Conservation (phyloP, 306 rosid genomes). For the Coriaria nepalensis region DNA sequence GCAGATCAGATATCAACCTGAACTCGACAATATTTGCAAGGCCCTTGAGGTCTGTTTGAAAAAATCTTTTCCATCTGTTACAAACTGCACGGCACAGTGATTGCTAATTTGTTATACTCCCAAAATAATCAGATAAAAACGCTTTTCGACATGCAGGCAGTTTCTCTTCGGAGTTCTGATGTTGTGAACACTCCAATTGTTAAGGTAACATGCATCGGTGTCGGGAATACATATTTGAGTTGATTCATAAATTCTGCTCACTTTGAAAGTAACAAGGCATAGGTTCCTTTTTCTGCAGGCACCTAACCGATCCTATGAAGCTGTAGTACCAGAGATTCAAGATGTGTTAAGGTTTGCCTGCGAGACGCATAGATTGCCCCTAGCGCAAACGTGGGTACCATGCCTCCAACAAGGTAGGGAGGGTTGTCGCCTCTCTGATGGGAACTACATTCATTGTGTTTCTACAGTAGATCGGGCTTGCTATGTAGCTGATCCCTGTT, state of each 20-base stretch:
- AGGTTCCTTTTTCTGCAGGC: slow-evolving; percentile 33
- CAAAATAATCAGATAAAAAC: slow-evolving; percentile 13
- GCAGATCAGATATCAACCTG: slow-evolving; percentile 48
- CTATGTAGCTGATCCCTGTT: slow-evolving; percentile 43
- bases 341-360: slow-evolving; percentile 69
- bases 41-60: slow-evolving; percentile 71
- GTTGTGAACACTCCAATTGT: slow-evolving; percentile 29
- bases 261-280: too few species aligned
- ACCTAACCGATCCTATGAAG: slow-evolving; percentile 35
- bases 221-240: background rate
- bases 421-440: slow-evolving; percentile 73
- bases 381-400: slow-evolving; percentile 87
- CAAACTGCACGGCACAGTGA: too few species aligned
- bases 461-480: slow-evolving; percentile 91
- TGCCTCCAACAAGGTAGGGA: slow-evolving; percentile 71
- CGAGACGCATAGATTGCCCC: slow-evolving; percentile 64
- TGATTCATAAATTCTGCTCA: too few species aligned
- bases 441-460: slow-evolving; percentile 51
- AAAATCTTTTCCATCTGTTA: slow-evolving; percentile 9
- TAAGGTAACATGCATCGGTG: slow-evolving; percentile 36
- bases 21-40: slow-evolving; percentile 66
- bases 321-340: slow-evolving; percentile 63
- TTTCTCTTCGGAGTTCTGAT: slow-evolving; percentile 60
- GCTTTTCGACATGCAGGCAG: slow-evolving; percentile 54
- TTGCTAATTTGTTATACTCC: too few species aligned